These are phyloP conservation scores for Podospora didyma DNA, from an alignment of 495 filamentous ascomycete species.

Conservation along the genomic window DNA sequence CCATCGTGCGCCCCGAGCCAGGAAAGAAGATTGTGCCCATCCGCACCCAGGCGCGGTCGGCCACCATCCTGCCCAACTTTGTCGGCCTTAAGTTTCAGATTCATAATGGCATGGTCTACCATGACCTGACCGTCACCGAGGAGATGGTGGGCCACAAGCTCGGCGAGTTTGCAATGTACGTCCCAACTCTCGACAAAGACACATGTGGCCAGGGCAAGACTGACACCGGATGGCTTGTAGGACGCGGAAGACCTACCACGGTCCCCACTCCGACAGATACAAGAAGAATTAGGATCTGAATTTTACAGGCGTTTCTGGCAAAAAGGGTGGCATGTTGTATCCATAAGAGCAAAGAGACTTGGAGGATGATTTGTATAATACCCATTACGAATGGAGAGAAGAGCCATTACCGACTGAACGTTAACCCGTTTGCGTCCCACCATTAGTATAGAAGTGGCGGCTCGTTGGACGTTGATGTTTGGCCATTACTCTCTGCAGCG, in stretches of 20 bases:
- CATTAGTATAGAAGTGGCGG: no score
- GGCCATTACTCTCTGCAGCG: no score
- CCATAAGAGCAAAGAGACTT: no score
- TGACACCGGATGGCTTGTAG: slow-evolving; percentile 40
- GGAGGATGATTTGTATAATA: no score
- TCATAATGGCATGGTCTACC: slow-evolving; percentile 91
- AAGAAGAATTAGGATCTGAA: not conserved
- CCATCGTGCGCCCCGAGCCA: slow-evolving; percentile 56
- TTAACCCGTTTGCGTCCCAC: not conserved
- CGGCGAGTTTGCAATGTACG: slow-evolving; percentile 90
- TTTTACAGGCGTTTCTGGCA: not conserved
- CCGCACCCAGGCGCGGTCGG: slow-evolving; percentile 80
- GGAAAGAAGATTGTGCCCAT: slow-evolving; percentile 68
- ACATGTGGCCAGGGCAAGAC: not conserved
- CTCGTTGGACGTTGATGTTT: no score
- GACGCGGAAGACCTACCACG: slow-evolving; percentile 73
- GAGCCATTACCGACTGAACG: no score
- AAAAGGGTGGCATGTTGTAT: no score
- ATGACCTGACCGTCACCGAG: slow-evolving; percentile 85
- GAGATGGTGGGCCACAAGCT: slow-evolving; percentile 99
- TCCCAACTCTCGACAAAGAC: slow-evolving; percentile 23
- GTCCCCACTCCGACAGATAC: not conserved
- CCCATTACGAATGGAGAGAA: no score
- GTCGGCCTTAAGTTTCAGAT: slow-evolving; percentile 91
- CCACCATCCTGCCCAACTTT: slow-evolving; percentile 94